Evolutionary conservation across 1,284 basidiomycete species (phyloP).

Genomic region (Melanopsichium pennsylvanicum): DNA sequence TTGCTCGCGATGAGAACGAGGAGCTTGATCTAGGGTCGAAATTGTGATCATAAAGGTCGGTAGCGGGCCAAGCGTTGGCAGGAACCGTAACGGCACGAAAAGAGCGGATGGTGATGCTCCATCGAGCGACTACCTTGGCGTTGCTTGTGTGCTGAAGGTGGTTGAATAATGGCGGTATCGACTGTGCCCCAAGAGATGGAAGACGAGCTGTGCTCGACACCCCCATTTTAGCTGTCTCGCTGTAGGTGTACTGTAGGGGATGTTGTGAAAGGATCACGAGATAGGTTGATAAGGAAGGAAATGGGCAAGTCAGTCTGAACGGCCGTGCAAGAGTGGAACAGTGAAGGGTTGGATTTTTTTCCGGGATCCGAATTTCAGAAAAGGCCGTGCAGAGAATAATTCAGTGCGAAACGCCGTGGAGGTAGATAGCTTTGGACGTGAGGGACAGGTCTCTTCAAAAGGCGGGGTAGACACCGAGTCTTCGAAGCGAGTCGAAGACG

Average conservation of each 20-base stretch:
- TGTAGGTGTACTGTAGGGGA: too few species aligned
- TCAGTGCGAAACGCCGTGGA: conserved; percentile 16
- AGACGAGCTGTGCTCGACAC: conserved; percentile 42
- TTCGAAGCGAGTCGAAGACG: too few species aligned
- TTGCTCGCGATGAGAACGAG: too few species aligned
- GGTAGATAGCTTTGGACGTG: conserved; percentile 2
- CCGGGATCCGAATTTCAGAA: conserved; percentile 15
- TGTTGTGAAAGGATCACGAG: too few species aligned
- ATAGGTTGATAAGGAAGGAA: background rate
- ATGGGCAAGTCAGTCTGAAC: too few species aligned
- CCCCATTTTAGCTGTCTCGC: conserved; percentile 12
- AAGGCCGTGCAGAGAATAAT: background rate
- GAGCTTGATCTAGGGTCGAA: too few species aligned
- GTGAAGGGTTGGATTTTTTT: background rate
- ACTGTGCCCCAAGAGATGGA: conserved; percentile 38
- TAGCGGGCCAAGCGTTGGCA: conserved; percentile 31
- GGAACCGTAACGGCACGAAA: conserved; percentile 49
- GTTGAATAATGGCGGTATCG: conserved; percentile 44
- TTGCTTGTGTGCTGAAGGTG: conserved; percentile 40
- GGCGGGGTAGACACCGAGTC: conserved; percentile 6
- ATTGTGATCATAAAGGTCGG: conserved; percentile 22
- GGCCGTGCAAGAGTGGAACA: background rate
- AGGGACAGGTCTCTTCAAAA: too few species aligned
- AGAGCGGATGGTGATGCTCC: conserved; percentile 52
- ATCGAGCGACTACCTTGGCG: conserved; percentile 39